Percentiles rank a stretch among this genome's conserved stretches.
Evolutionary conservation across 2,329 filamentous ascomycete species (phyloP).

Genomic region (Didymella segeticola): DNA sequence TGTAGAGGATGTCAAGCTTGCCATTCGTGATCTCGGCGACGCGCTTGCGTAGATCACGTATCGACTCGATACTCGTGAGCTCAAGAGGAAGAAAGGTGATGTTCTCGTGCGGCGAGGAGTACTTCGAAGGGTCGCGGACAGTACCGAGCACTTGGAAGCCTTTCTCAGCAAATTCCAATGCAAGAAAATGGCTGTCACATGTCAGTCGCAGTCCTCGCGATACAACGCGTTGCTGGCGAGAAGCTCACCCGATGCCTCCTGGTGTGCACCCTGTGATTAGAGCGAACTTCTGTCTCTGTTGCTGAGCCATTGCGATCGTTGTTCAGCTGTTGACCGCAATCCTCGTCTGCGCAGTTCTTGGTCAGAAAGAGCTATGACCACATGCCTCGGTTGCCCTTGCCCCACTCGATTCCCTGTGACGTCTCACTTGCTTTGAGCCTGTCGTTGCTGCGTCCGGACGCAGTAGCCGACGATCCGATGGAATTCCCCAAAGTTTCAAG

Average conservation of each 20-base stretch:
- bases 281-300: conserved; percentile 36
- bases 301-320: conserved; percentile 20
- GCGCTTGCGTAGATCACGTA: conserved; percentile 55
- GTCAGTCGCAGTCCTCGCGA: background rate
- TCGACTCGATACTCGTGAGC: conserved; percentile 58
- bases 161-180: conserved; percentile 61
- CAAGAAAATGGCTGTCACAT: conserved; percentile 55
- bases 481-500: background rate
- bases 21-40: conserved; percentile 56
- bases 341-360: background rate
- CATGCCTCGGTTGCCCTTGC: conserved; percentile 13
- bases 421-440: conserved; percentile 8
- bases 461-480: conserved; percentile 6
- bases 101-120: conserved; percentile 57
- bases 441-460: conserved; percentile 4
- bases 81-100: conserved; percentile 64
- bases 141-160: conserved; percentile 65
- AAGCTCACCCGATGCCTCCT: conserved; percentile 59
- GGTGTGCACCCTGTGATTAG: conserved; percentile 56
- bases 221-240: background rate
- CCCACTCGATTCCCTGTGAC: conserved; percentile 6
- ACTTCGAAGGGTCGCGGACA: conserved; percentile 58
- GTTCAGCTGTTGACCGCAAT: background rate
- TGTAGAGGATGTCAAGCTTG: conserved; percentile 63
- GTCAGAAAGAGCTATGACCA: background rate